phyloP scores from a whole-genome alignment of 1,139 yeast species.

The Kurtzmaniella quercitrusa region DNA sequence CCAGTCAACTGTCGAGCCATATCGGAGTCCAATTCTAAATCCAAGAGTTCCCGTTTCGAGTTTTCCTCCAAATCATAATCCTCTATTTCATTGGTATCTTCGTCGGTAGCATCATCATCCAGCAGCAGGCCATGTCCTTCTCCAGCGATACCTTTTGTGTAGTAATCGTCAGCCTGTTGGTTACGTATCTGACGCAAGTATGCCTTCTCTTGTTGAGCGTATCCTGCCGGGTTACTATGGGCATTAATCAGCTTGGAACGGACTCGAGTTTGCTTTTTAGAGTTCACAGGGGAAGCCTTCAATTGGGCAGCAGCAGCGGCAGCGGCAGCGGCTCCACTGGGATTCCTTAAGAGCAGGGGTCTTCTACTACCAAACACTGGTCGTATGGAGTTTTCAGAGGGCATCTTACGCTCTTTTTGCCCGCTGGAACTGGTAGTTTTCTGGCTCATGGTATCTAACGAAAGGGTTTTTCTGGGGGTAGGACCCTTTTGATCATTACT shows the following conservation, averaged over 20 bases:
- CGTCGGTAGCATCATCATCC: constrained; percentile 9
- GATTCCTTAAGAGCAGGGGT: constrained; percentile 19
- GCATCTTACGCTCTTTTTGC: not conserved
- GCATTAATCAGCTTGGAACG: constrained; percentile 7
- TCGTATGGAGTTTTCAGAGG: not conserved
- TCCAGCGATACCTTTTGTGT: constrained; percentile 55
- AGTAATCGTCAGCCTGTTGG: constrained; percentile 64
- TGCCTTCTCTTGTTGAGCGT: constrained; percentile 63
- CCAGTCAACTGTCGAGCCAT: not conserved
- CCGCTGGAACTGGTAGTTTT: not conserved
- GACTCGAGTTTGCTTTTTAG: constrained; percentile 3
- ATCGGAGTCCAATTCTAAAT: not conserved
- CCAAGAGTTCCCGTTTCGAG: constrained; percentile 2
- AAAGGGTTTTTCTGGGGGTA: not conserved
- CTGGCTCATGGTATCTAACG: not conserved
- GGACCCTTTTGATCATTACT: not conserved
- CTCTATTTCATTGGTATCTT: constrained; percentile 25
- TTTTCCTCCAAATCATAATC: constrained; percentile 16
- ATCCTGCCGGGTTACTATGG: constrained; percentile 21
- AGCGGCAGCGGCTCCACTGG: constrained; percentile 10
- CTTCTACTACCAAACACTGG: constrained; percentile 9
- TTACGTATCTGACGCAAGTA: constrained; percentile 64
- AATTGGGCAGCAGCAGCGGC: constrained; percentile 6
- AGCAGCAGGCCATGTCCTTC: constrained; percentile 22
- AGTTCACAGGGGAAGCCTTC: constrained; percentile 11